These are phyloP conservation scores for Mucor sp. DNA, from an alignment of 371 early-diverging fungal genomes.

Conservation along the genomic window DNA sequence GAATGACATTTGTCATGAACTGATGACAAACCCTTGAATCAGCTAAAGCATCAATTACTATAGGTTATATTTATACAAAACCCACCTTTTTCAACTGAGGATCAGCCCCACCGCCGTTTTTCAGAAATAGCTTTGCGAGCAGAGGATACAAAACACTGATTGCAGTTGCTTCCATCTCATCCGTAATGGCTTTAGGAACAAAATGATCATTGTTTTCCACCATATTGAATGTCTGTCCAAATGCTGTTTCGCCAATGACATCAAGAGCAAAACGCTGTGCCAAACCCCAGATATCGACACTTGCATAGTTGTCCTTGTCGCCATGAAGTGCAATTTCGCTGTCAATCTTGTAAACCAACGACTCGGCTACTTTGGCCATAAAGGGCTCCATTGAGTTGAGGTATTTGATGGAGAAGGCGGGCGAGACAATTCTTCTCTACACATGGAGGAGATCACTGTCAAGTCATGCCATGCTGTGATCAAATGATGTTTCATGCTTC, in stretches of 20 bases:
- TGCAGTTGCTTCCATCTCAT: slow-evolving; percentile 7
- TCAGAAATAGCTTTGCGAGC: slow-evolving; percentile 7
- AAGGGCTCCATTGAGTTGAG: slow-evolving; percentile 41
- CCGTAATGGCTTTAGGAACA: slow-evolving; percentile 24
- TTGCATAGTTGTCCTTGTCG: slow-evolving; percentile 6
- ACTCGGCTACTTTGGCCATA: slow-evolving; percentile 23
- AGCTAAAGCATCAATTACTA: no score
- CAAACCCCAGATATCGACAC: slow-evolving; percentile 39
- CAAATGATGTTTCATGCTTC: neutral
- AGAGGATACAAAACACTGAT: slow-evolving; percentile 8
- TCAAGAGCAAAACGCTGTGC: slow-evolving; percentile 44
- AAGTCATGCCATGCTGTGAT: neutral
- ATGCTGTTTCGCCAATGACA: slow-evolving; percentile 54
- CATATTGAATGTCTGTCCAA: slow-evolving; percentile 54
- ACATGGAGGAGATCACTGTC: neutral
- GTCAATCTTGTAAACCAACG: slow-evolving; percentile 23
- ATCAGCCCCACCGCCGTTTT: neutral
- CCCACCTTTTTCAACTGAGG: slow-evolving; percentile 9
- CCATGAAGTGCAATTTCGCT: slow-evolving; percentile 7
- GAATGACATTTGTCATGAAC: slow-evolving; percentile 34
- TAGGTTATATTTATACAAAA: neutral
- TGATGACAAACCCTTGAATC: neutral
- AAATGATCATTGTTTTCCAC: slow-evolving; percentile 40
- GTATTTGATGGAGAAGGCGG: slow-evolving; percentile 47
- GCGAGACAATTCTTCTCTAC: slow-evolving; percentile 45